Conservation (phyloP, 225 moss, liverwort and hornwort genomes). For the Pseudisothecium myosuroides region DNA sequence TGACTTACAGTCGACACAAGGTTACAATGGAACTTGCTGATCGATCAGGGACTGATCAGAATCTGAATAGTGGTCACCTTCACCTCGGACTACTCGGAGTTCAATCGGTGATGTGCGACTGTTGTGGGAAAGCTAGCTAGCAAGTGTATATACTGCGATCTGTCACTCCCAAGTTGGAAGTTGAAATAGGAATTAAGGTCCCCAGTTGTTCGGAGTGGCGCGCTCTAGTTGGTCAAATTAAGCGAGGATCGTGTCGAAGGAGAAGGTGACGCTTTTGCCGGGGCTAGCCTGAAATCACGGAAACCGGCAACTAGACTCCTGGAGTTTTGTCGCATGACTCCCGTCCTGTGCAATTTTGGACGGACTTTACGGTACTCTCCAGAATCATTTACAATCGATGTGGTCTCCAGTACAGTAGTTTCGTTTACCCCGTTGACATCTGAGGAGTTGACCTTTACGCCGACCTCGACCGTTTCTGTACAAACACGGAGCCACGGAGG, state of each 20-base stretch:
- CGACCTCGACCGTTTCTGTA: too few species aligned
- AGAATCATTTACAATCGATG: neutral
- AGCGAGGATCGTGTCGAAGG: neutral
- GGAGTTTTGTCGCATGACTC: neutral
- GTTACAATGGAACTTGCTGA: neutral
- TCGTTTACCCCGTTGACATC: neutral
- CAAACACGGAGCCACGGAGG: neutral
- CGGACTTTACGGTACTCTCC: neutral
- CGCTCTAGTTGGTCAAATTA: neutral
- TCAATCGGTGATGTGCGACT: neutral
- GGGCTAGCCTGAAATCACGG: neutral
- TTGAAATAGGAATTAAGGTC: neutral
- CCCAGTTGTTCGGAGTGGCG: conserved; percentile 5
- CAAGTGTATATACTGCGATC: neutral
- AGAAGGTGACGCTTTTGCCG: neutral
- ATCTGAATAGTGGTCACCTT: neutral
- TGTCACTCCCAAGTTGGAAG: neutral
- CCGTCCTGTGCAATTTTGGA: neutral
- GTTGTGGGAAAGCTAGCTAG: neutral
- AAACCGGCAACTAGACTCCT: neutral
- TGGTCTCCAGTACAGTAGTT: neutral
- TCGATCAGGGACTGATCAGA: neutral
- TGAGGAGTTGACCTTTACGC: neutral
- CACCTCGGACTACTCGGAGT: neutral
- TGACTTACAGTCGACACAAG: neutral